A percentile compares a stretch with the other conserved stretches of the same genome.
Evolutionary conservation across 2,329 filamentous ascomycete genomes (phyloP).

Genomic region (Ascocoryne sarcoides): DNA sequence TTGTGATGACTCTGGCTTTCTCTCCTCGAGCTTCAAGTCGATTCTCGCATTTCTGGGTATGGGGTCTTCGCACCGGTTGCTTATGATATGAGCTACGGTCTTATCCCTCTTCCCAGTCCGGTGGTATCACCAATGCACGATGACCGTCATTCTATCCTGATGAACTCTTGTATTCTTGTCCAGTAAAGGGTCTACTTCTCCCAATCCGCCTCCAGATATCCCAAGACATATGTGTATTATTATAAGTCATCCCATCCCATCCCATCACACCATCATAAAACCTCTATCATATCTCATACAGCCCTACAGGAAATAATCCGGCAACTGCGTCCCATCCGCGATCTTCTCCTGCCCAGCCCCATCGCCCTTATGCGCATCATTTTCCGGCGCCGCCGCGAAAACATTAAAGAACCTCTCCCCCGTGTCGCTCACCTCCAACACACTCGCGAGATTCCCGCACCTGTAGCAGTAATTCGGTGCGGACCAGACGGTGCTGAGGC

Average conservation of each 20-base stretch:
- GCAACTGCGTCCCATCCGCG: slow-evolving; percentile 54
- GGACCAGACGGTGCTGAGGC: slow-evolving; percentile 93
- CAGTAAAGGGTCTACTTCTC: no score
- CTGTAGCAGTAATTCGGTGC: slow-evolving; percentile 79
- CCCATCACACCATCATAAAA: not conserved
- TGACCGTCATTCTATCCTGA: no score
- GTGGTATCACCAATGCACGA: no score
- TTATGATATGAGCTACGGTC: no score
- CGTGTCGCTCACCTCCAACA: slow-evolving; percentile 88
- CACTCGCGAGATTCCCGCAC: slow-evolving; percentile 95
- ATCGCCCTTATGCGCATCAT: slow-evolving; percentile 85
- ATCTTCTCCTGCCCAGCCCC: slow-evolving; percentile 62
- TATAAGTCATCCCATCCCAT: not conserved
- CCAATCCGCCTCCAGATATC: no score
- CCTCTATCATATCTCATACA: slow-evolving; percentile 4
- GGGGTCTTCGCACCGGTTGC: no score
- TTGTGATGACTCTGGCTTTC: no score
- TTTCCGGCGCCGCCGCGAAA: slow-evolving; percentile 93
- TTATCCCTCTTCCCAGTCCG: no score
- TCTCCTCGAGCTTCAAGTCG: no score
- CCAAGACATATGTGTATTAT: no score
- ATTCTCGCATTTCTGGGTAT: no score
- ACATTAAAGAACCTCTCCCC: slow-evolving; percentile 96
- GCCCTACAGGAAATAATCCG: slow-evolving; percentile 58
- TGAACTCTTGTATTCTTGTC: no score